Evolutionary conservation across 2,329 filamentous ascomycete species (phyloP), one percentile per base, ranked within the genome.

Genomic region (Aspergillus sp.): DNA sequence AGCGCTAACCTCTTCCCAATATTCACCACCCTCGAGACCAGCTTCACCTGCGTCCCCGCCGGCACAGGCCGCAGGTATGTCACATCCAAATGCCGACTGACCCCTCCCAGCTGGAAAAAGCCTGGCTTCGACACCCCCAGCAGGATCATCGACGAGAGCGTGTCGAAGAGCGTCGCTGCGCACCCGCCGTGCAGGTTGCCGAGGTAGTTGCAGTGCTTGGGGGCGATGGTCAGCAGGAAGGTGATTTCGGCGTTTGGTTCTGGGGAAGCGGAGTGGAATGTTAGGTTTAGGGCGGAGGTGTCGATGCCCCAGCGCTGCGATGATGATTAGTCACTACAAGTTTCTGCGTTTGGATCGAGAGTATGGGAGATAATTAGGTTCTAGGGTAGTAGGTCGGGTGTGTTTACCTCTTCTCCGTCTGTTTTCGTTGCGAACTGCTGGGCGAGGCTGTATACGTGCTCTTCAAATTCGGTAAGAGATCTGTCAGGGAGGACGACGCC

Each of bases 171-270:
- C 0, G 87, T 87, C 2, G 89, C 83, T 0, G 84, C 80, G 61
- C 85, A 87, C 17, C 95, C 95, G n/a, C 90, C 91, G 74, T 96
- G 95, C 68, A 98, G 79, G 73, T 96, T 98, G 41, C 93, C 93
- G 68, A 97, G 76, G 62, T 90, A 84, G 80, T 98, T 99, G 59
- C 93, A 96, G 67, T 98, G 80, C 69, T 96, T 91, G 17, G 89
- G 86, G 35, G 93, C 96, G 73, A 98, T 96, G 66, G 62, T 73
- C 37, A 75, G 61, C 6, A 69, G 67, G 54, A 69, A 77, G 6
- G 69, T 68, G 52, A 70, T 72, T 37, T 66, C 68, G 15, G 71
- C 70, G 15, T 74, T 73, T 5, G 70, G 70, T 15, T 57, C 12
- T 9, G n/a, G n/a, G 11, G 31, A 48, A 5, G 45, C 45, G 5